Evolutionary conservation across 495 filamentous ascomycete genomes (phyloP).

Genomic region (Sordaria brevicollis): DNA sequence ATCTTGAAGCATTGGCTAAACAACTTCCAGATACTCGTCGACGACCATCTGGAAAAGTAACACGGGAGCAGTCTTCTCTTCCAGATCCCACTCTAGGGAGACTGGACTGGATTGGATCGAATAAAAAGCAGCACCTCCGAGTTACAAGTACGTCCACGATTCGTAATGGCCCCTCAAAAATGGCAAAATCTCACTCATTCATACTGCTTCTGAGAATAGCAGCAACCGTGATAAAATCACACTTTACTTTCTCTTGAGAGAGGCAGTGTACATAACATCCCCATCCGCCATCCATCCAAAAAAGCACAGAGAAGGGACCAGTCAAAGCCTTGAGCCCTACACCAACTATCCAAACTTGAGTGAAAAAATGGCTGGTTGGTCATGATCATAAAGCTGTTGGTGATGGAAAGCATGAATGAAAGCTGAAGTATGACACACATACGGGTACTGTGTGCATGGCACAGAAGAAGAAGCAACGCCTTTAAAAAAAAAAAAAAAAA

Average conservation of each 20-base stretch:
- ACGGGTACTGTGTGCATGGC: background rate
- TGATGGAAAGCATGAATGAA: no score
- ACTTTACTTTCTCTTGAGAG: background rate
- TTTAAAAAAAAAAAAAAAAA: background rate
- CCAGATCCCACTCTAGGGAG: no score
- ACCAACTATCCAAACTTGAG: no score
- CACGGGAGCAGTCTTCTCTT: no score
- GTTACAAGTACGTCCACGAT: no score
- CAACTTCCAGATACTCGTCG: background rate
- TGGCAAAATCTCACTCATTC: background rate
- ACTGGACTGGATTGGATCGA: no score
- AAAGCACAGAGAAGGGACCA: background rate
- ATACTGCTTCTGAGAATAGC: background rate
- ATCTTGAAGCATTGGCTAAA: no score
- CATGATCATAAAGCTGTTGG: background rate
- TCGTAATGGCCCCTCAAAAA: background rate
- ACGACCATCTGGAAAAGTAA: background rate
- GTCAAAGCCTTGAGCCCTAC: background rate
- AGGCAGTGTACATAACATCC: background rate
- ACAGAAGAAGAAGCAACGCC: background rate
- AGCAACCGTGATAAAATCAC: background rate
- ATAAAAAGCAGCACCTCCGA: no score
- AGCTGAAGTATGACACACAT: background rate
- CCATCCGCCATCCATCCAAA: no score
- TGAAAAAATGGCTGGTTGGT: no score